These are phyloP conservation scores for Iris macrosiphon DNA, from an alignment of 106 monocot genomes.

Conservation along the genomic window DNA sequence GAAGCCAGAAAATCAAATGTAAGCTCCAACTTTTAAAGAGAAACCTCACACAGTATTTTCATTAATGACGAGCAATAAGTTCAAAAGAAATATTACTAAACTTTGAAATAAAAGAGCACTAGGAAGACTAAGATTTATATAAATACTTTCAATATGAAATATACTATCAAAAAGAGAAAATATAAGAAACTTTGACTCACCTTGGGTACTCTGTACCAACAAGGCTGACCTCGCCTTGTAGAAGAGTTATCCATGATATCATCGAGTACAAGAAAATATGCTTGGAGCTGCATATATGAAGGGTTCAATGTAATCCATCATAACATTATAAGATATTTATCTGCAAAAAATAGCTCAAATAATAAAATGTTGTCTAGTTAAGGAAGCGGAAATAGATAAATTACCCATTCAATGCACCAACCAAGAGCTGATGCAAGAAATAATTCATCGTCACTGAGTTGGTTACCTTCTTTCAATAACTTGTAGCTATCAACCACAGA, in stretches of 20 bases:
- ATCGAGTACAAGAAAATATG: conserved; percentile 95
- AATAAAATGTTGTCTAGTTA: neutral
- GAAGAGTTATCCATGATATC: conserved; percentile 97
- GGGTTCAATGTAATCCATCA: neutral
- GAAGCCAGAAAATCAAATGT: no score
- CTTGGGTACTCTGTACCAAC: conserved; percentile 90
- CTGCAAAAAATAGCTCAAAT: neutral
- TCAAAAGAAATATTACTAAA: no score
- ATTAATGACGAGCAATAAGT: no score
- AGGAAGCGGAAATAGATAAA: no score
- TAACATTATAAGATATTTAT: neutral
- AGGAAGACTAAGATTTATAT: no score
- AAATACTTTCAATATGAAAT: no score
- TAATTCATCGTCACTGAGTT: conserved; percentile 65
- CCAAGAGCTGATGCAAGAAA: conserved; percentile 72
- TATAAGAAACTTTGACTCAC: conserved; percentile 19
- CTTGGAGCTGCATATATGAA: conserved; percentile 81
- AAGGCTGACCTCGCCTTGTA: conserved; percentile 92
- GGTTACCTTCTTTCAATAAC: conserved; percentile 56
- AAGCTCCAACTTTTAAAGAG: no score
- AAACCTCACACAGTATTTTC: no score
- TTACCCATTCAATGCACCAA: conserved; percentile 99
- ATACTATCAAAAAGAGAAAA: neutral
- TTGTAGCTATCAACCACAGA: conserved; percentile 96
- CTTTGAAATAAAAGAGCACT: no score